Conservation (phyloP, 2,329 filamentous ascomycete genomes). For the Shiraia sp. region DNA sequence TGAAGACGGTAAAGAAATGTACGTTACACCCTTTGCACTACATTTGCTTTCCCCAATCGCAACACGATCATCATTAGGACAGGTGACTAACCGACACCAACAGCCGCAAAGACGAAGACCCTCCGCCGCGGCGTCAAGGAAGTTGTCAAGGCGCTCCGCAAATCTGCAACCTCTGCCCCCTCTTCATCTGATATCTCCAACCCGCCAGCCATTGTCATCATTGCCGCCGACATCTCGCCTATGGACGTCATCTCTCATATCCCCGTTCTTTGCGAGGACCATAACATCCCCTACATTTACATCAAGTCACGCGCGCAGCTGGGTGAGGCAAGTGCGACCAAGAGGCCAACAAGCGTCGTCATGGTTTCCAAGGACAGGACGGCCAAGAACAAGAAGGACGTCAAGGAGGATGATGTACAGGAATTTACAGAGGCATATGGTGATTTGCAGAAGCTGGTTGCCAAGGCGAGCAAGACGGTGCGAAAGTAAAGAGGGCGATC, state of each 20-base stretch:
- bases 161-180: slow-evolving; percentile 73
- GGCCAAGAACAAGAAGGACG: slow-evolving; percentile 55
- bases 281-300: slow-evolving; percentile 96
- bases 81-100: slow-evolving; percentile 13
- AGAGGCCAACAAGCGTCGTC: slow-evolving; percentile 93
- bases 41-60: too few species aligned
- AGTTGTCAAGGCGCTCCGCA: slow-evolving; percentile 97
- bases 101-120: slow-evolving; percentile 92
- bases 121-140: slow-evolving; percentile 99
- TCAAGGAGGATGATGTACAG: slow-evolving; percentile 50
- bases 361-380: slow-evolving; percentile 67
- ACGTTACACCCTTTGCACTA: slow-evolving; percentile 19
- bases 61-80: not conserved
- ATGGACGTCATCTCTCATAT: slow-evolving; percentile 99
- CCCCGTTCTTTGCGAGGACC: slow-evolving; percentile 96
- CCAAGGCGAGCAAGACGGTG: slow-evolving; percentile 62
- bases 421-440: slow-evolving; percentile 58
- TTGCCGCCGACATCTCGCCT: slow-evolving; percentile 95
- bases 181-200: slow-evolving; percentile 57
- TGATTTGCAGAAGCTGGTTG: slow-evolving; percentile 61
- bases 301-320: slow-evolving; percentile 91
- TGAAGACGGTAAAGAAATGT: slow-evolving; percentile 68
- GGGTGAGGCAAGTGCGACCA: slow-evolving; percentile 89
- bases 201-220: slow-evolving; percentile 77
- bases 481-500: slow-evolving; percentile 48